Conservation (phyloP, 495 filamentous ascomycete genomes). For the Melanomma pulvis-pyrius region DNA sequence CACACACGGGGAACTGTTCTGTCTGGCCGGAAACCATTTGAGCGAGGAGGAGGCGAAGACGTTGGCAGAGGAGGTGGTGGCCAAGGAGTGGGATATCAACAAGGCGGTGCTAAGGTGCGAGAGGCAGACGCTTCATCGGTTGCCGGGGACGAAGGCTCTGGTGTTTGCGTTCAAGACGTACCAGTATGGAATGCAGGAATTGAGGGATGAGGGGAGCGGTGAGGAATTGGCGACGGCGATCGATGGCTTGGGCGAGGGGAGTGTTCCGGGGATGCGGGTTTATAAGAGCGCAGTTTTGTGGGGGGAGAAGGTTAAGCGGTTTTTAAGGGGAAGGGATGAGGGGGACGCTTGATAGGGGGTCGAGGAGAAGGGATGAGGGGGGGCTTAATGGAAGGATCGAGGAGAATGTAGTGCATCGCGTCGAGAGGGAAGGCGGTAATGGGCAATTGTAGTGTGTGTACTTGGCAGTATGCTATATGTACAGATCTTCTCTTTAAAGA, state of each 20-base stretch:
- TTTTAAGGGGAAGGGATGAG: constrained; percentile 48
- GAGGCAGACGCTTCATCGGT: constrained; percentile 73
- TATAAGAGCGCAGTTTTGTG: constrained; percentile 73
- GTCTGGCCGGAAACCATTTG: constrained; percentile 55
- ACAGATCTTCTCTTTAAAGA: too few relatives aligned
- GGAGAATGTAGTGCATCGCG: too few relatives aligned
- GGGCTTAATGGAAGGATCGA: too few relatives aligned
- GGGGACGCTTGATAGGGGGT: too few relatives aligned
- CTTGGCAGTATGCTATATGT: too few relatives aligned
- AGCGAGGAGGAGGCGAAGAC: constrained; percentile 45
- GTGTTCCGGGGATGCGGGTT: constrained; percentile 64
- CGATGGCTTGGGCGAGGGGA: constrained; percentile 71
- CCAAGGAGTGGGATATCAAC: constrained; percentile 56
- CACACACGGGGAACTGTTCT: constrained; percentile 59
- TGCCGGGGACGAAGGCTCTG: constrained; percentile 66
- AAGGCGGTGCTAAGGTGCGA: constrained; percentile 69
- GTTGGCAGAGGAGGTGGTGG: constrained; percentile 45
- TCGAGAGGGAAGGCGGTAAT: too few relatives aligned
- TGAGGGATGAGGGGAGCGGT: constrained; percentile 70
- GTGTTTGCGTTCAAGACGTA: constrained; percentile 84
- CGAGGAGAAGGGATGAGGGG: too few relatives aligned
- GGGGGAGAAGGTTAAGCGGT: constrained; percentile 64
- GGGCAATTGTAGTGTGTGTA: too few relatives aligned
- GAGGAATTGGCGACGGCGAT: constrained; percentile 69
- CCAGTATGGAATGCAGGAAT: constrained; percentile 64